Evolutionary conservation across 176 grass and related monocot genomes (phyloP), one percentile per base, ranked within the genome.

Genomic region (Oropetium thomaeum): DNA sequence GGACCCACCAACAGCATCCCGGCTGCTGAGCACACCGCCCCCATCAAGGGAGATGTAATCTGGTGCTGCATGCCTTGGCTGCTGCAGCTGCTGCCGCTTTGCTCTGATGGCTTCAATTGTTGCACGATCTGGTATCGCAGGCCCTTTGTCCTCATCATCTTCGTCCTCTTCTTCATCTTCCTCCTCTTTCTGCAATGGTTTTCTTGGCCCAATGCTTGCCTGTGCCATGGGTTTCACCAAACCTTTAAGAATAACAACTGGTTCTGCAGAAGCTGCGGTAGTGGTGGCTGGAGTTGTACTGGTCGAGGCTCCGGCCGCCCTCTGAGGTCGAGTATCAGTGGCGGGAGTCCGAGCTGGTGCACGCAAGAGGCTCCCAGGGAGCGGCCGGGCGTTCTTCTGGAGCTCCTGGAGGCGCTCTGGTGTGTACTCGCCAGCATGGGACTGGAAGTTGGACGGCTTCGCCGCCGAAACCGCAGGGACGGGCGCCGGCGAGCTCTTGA

Each of bases 11-110:
- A 49, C 84, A 60, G 76, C 83, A 75, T 48, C 51, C 48, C 72
- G 87, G 79, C 91, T 90, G 71, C 94, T 91, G 23, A 93, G 81
- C 72, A 93, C 77, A 28, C 88, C 86, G 7, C 83, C 86, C 10
- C 84, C 87, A 66, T 98, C 96, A 29, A 92, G 86, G 13, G 96
- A 98, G 66, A 98, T 95, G 79, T 89, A 98, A 80, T 98, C 96
- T 0, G 96, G 91, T 0, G 91, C 89, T 0, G 69, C 76, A 10
- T 89, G 96, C 42, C 86, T 93, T 9, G 91, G 96, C 76, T 92
- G 89, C 39, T 93, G 91, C 67, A 83, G 44, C 20, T 98, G 95
- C 69, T 89, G 91, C 44, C 96, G 87, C 89, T 92, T 98, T 39
- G 89, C 89, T 28, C 82, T 62, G 66, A 98, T 98, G 59, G 92